Evolutionary conservation across 2,329 filamentous ascomycete genomes (phyloP), one percentile per base, ranked within the genome.

Genomic region (Cryphonectria carpinicola): DNA sequence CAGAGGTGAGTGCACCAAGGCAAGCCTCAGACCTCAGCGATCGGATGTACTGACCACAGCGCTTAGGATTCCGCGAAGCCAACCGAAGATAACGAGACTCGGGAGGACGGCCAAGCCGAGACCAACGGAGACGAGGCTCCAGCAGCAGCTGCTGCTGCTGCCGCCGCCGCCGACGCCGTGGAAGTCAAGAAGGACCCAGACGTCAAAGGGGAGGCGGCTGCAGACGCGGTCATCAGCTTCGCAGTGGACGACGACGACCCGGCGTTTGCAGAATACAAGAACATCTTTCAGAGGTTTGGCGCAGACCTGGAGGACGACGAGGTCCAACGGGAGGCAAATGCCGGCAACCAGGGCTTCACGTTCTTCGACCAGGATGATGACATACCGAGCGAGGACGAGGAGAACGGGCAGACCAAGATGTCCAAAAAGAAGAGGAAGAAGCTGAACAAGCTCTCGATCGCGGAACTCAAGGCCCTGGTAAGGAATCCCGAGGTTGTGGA

Each of bases 381-480:
- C 70, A 94, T 97, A 73, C 93, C 93, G 8, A 92, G 93, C 73
- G 93, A 96, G 78, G 92, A 94, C 61, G 93, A 97, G 43, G 89
- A 92, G 75, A 83, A 84, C 13, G 84, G 83, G 3, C 87, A 87
- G 75, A 85, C 89, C 11, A 95, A 93, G 76, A 80, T 98, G 37
- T 98, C 95, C 41, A 98, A 98, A 83, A 98, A 97, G 86, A 95
- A 97, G 82, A 89, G 92, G 75, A 99, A 98, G 84, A 90, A 92
- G 82, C 86, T 94, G 79, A 97, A 92, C 83, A 97, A 97, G 81
- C 85, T 98, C 43, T 97, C 95, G 8, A 93, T 99, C 71, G 96
- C 96, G 65, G 94, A 98, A 81, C 88, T 99, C 74, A 99, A 99
- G 82, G 93, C 95, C 7, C 84, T 97, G 69, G 96, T 98, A 72